phyloP scores from a whole-genome alignment of 805 yeast genomes.

The Saccharomycopsis oosterbeekiorum region DNA sequence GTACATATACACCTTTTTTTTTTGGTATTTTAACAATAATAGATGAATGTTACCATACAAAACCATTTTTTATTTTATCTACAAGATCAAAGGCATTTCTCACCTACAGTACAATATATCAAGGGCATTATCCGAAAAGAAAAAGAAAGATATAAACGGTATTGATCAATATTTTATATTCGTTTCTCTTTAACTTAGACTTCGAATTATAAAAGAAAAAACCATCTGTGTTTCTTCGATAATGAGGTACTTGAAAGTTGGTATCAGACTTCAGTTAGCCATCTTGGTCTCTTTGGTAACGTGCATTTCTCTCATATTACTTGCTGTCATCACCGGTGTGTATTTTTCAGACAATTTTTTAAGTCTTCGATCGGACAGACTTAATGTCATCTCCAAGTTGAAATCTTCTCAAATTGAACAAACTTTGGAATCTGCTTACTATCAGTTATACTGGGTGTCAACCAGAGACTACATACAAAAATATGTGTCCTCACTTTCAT shows the following conservation, averaged over 20 bases:
- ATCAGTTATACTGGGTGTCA: constrained; percentile 59
- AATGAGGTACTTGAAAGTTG: constrained; percentile 28
- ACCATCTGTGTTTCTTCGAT: background rate
- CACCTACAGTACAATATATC: no score
- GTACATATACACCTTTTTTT: no score
- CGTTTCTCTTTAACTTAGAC: background rate
- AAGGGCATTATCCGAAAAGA: background rate
- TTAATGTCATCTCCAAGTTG: constrained; percentile 69
- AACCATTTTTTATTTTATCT: background rate
- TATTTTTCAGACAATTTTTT: constrained; percentile 59
- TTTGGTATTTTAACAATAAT: no score
- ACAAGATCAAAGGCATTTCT: background rate
- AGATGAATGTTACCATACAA: background rate
- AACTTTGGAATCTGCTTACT: constrained; percentile 49
- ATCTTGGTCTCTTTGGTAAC: constrained; percentile 62
- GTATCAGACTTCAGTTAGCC: constrained; percentile 69
- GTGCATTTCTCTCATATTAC: constrained; percentile 54
- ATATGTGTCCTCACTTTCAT: constrained; percentile 24
- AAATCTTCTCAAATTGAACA: constrained; percentile 75
- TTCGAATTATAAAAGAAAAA: background rate
- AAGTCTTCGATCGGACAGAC: constrained; percentile 54
- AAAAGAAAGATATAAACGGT: background rate
- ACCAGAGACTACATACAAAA: constrained; percentile 49
- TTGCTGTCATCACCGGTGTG: constrained; percentile 68
- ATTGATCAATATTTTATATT: background rate